Evolutionary conservation across 2,329 filamentous ascomycete species (phyloP).

Genomic region (Karstenula rhodostoma): DNA sequence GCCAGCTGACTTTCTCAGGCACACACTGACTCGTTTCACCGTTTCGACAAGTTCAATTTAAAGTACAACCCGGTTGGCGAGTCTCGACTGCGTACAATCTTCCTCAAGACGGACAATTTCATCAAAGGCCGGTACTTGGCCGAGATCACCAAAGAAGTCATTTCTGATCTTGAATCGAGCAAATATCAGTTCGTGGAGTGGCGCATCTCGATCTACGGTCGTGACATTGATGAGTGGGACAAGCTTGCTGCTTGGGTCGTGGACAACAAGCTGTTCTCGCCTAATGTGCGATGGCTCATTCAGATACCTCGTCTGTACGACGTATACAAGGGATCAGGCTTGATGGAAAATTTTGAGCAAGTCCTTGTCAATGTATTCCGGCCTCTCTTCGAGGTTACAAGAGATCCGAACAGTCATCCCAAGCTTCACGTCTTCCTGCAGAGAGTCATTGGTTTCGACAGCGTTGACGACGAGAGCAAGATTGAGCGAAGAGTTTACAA

Average conservation of each 20-base stretch:
- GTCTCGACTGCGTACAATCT: conserved; percentile 94
- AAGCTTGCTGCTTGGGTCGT: conserved; percentile 97
- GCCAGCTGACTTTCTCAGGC: conserved; percentile 62
- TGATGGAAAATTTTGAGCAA: conserved; percentile 90
- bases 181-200: conserved; percentile 99
- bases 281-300: conserved; percentile 96
- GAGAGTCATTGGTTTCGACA: conserved; percentile 95
- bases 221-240: conserved; percentile 93
- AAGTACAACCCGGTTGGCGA: conserved; percentile 99
- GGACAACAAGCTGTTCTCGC: conserved; percentile 97
- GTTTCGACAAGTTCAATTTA: conserved; percentile 99
- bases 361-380: conserved; percentile 91
- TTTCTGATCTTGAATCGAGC: conserved; percentile 94
- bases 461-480: conserved; percentile 98
- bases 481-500: conserved; percentile 91
- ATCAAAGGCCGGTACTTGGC: conserved; percentile 95
- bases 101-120: conserved; percentile 97
- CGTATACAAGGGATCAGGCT: conserved; percentile 87
- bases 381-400: conserved; percentile 92
- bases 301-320: conserved; percentile 95
- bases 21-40: conserved; percentile 96
- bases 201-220: conserved; percentile 97
- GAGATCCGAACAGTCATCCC: conserved; percentile 83
- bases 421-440: conserved; percentile 96
- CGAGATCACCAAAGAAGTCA: conserved; percentile 98